Evolutionary conservation across 176 grass and related monocot species (phyloP).

Genomic region (Panicum miliaceum): DNA sequence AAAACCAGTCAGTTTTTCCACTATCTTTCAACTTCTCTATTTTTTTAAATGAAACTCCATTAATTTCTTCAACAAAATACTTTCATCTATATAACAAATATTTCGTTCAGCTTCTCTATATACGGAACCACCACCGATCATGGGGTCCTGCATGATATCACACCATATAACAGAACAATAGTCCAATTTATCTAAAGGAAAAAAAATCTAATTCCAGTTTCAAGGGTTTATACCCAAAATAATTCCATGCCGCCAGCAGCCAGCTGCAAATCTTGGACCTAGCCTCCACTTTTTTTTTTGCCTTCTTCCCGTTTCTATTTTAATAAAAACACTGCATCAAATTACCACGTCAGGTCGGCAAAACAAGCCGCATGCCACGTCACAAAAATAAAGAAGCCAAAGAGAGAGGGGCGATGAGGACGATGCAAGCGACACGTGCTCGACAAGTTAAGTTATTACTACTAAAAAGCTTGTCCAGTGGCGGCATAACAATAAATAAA

Average conservation of each 20-base stretch:
- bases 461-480: background rate
- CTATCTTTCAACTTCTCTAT: too few relatives aligned
- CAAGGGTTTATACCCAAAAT: conserved; percentile 10
- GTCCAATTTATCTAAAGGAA: background rate
- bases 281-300: background rate
- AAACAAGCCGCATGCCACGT: conserved; percentile 21
- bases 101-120: too few relatives aligned
- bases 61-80: too few relatives aligned
- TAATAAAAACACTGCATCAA: background rate
- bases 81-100: background rate
- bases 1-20: too few relatives aligned
- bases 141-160: background rate
- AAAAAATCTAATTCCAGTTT: background rate
- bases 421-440: conserved; percentile 55
- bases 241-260: background rate
- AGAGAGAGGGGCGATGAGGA: conserved; percentile 35
- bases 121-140: too few relatives aligned
- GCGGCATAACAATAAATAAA: conserved; percentile 42
- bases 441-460: conserved; percentile 12
- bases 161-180: background rate
- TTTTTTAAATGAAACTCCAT: too few relatives aligned
- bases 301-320: background rate
- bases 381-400: conserved; percentile 38
- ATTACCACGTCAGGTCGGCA: conserved; percentile 19
- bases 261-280: background rate